Evolutionary conservation across 2,329 filamentous ascomycete species (phyloP).

Genomic region (Exophiala lecanii-corni): DNA sequence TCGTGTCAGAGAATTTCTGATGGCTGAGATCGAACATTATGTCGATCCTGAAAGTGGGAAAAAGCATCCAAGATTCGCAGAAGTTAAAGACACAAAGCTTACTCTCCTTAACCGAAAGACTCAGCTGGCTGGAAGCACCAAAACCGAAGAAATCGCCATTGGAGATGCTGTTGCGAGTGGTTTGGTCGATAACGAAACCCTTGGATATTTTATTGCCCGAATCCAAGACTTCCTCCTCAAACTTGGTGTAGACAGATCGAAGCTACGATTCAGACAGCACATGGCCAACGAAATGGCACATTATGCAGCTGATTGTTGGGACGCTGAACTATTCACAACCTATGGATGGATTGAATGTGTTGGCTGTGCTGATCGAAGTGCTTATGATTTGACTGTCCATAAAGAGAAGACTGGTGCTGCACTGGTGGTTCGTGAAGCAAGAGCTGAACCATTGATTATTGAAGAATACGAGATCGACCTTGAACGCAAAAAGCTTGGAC

Average conservation of each 20-base stretch:
- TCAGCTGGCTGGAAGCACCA: slow-evolving; percentile 80
- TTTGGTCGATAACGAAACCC: slow-evolving; percentile 92
- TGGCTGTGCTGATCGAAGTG: slow-evolving; percentile 90
- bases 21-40: slow-evolving; percentile 99
- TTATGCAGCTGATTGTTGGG: slow-evolving; percentile 97
- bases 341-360: slow-evolving; percentile 99
- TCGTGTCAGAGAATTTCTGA: slow-evolving; percentile 92
- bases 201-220: slow-evolving; percentile 93
- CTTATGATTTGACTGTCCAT: slow-evolving; percentile 90
- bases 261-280: slow-evolving; percentile 95
- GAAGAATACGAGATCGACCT: slow-evolving; percentile 86
- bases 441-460: slow-evolving; percentile 70
- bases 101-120: slow-evolving; percentile 78
- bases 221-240: slow-evolving; percentile 87
- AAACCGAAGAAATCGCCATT: slow-evolving; percentile 67
- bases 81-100: slow-evolving; percentile 79
- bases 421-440: slow-evolving; percentile 76
- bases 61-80: slow-evolving; percentile 82
- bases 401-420: slow-evolving; percentile 86
- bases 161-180: slow-evolving; percentile 78
- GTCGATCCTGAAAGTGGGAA: slow-evolving; percentile 93
- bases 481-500: slow-evolving; percentile 94
- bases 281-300: slow-evolving; percentile 90
- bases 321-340: slow-evolving; percentile 84
- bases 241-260: slow-evolving; percentile 79